A percentile compares a stretch with the other conserved stretches of the same genome.
Conservation (phyloP, 2,329 filamentous ascomycete species). For the Cytospora piceicola region DNA sequence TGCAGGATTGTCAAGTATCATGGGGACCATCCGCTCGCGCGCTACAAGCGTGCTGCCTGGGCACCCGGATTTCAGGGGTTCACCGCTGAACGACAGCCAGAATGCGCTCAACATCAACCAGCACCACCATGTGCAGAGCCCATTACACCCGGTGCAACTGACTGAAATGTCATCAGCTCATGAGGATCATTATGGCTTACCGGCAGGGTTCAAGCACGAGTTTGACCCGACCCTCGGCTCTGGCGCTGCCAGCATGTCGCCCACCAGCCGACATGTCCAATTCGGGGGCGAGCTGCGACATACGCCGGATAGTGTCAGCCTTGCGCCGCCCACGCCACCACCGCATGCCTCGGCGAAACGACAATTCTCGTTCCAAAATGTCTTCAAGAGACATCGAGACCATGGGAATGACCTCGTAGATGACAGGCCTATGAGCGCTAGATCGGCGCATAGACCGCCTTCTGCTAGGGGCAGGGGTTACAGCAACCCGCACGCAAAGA, state of each 20-base stretch:
- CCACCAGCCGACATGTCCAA: constrained; percentile 50
- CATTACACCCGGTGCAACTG: constrained; percentile 65
- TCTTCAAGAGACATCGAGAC: constrained; percentile 65
- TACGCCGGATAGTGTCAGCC: constrained; percentile 44
- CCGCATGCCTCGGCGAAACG: constrained; percentile 60
- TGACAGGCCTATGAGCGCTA: constrained; percentile 35
- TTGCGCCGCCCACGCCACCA: constrained; percentile 64
- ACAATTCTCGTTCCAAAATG: constrained; percentile 91
- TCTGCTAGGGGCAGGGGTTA: constrained; percentile 45
- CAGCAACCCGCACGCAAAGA: constrained; percentile 49
- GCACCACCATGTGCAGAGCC: constrained; percentile 50
- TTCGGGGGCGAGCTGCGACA: constrained; percentile 46
- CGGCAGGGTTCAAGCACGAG: constrained; percentile 47
- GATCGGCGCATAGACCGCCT: constrained; percentile 42
- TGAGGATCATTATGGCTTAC: constrained; percentile 56
- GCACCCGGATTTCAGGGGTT: constrained; percentile 46
- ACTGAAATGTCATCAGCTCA: constrained; percentile 59
- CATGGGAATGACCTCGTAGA: constrained; percentile 34
- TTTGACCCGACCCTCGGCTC: constrained; percentile 48
- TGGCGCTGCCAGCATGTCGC: constrained; percentile 48
- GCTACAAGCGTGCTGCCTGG: constrained; percentile 47
- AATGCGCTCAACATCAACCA: constrained; percentile 10
- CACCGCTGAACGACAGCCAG: constrained; percentile 28
- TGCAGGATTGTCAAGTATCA: constrained; percentile 57
- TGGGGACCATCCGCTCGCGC: constrained; percentile 58